Evolutionary conservation across 164 flowering plant genomes (phyloP).

Genomic region (Macadamia tetraphylla): DNA sequence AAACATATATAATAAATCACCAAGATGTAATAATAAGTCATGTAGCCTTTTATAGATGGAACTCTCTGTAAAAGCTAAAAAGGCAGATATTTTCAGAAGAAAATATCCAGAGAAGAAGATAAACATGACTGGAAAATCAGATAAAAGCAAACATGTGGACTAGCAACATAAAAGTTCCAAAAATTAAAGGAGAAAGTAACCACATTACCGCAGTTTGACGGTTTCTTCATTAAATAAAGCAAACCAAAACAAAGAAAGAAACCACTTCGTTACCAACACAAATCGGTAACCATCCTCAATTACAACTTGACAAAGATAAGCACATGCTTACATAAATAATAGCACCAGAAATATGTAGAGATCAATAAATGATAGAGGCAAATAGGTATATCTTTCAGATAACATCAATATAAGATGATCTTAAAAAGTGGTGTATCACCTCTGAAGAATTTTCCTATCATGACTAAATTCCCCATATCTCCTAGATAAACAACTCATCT

Average conservation of each 20-base stretch:
- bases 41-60: neutral
- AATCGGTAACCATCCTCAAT: neutral
- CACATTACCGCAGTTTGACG: neutral
- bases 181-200: neutral
- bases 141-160: neutral
- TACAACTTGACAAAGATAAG: neutral
- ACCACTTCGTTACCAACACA: neutral
- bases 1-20: neutral
- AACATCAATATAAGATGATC: neutral
- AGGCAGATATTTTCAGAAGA: neutral
- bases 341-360: neutral
- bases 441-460: neutral
- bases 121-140: neutral
- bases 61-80: neutral
- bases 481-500: neutral
- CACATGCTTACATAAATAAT: neutral
- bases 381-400: neutral
- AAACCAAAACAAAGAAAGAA: neutral
- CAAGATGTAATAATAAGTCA: neutral
- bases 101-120: neutral
- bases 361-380: neutral
- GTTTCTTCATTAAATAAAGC: neutral
- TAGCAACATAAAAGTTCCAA: neutral
- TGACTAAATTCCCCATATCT: neutral
- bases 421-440: conserved; percentile 1